phyloP scores from a whole-genome alignment of 768 basidiomycete genomes.

The Termitomyces sp. region DNA sequence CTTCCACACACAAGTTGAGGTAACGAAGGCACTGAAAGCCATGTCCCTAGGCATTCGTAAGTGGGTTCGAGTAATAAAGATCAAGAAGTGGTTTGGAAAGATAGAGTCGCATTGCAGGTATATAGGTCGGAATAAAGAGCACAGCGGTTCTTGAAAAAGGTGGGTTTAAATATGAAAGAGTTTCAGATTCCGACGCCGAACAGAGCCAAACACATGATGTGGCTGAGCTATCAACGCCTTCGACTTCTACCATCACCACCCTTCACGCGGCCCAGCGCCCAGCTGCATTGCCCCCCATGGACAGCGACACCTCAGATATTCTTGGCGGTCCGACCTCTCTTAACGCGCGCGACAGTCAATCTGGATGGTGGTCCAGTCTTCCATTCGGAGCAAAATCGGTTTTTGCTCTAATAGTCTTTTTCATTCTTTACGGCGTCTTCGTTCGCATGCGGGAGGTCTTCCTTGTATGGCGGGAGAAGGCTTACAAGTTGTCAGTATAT shows the following conservation, averaged over 20 bases:
- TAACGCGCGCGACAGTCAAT: conserved; percentile 26
- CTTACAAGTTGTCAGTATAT: conserved; percentile 59
- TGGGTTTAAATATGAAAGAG: conserved; percentile 6
- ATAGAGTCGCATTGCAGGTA: conserved; percentile 5
- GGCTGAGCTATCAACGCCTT: conserved; percentile 30
- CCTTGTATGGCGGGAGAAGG: conserved; percentile 59
- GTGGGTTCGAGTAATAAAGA: conserved; percentile 41
- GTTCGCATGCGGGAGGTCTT: conserved; percentile 44
- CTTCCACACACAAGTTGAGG: conserved; percentile 79
- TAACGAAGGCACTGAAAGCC: conserved; percentile 72
- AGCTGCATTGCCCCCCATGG: conserved; percentile 43
- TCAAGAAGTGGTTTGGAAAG: conserved; percentile 4
- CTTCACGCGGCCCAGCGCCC: conserved; percentile 28
- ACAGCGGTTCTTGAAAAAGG: not conserved
- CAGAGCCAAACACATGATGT: conserved; percentile 34
- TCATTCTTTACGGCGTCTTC: conserved; percentile 35
- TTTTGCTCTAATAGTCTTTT: conserved; percentile 34
- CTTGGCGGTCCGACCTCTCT: conserved; percentile 57
- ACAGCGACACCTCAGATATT: conserved; percentile 70
- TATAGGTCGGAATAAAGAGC: not conserved
- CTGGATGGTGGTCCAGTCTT: conserved; percentile 33
- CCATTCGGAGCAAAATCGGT: conserved; percentile 39
- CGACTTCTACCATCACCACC: conserved; percentile 36
- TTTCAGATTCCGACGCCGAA: conserved; percentile 26
- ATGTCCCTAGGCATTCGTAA: conserved; percentile 76